Base-by-base conservation (phyloP, 371 early-diverging fungal species). In the Mortierella sp. region DNA sequence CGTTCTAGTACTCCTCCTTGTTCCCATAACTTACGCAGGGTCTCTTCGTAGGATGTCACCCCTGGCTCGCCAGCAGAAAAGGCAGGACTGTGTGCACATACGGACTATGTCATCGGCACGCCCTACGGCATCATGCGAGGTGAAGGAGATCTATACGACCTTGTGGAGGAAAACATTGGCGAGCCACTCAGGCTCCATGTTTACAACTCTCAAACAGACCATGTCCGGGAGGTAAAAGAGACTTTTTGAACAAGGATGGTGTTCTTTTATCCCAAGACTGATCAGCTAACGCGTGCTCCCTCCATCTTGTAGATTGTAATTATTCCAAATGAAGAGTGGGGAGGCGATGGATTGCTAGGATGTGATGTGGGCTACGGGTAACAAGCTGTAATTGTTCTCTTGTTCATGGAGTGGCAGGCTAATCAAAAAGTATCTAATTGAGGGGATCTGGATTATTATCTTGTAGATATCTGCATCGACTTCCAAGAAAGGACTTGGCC, bases 81-180 rank as follows among this genome's bases (percentile, higher is more conserved):
- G 81, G 91, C 92, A 14, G 91, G 91, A 43, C 76, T 91, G 16
- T 83, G 86, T 39, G 81, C 89, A 1, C 81, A 85, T 54, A 80
- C 83, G 10, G 92, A 91, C 63, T 91, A 89, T 72, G 87, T 91
- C 56, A 86, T 91, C 54, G 92, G 90, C 13, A 84, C 86, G 37
- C 90, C 90, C 47, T 83, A 88, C 34, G 80, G 82, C 44, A 86
- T 85, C 14, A 69, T 91, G 53, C 69, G 82, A 22, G 83, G 83
- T 25, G 88, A 91, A 72, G 87, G 90, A 49, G 91, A 89, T 58
- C 82, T 91, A 45, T 90, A 86, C 50, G 71, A 79, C 21, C 70
- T 91, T 8, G 85, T 91, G 1, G 86, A 90, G 63, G 85, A 87
- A 55, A 79, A 84, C 56, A 66, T 88, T 21, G 86, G 88, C 9